Evolutionary conservation across 2,329 filamentous ascomycete species (phyloP), one percentile per base, ranked within the genome.

Genomic region (Nannizzia gypsea): DNA sequence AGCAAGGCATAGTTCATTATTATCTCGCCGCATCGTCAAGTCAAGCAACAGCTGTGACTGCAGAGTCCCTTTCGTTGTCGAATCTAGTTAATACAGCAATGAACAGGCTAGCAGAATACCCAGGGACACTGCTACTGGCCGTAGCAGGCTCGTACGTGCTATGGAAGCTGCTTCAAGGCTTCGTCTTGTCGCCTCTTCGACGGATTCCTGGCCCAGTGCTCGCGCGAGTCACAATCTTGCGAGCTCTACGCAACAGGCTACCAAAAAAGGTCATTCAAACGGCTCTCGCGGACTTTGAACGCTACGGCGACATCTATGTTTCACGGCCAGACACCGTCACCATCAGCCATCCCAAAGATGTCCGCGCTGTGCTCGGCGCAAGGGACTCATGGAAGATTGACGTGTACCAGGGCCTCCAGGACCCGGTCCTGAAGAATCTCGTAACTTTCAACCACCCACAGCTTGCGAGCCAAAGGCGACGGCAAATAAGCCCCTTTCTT

Each of bases 281-380:
- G 15, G 55, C 55, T 9, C 22, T 57, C 20, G 28, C 28, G 5
- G 55, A 57, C 36, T 57, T 34, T 24, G 36, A 20, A 36, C 28
- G 26, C 28, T 57, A 57, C 36, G 55, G 55, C 36, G 55, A 57
- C 55, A 34, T 57, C 17, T 57, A 57, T 20, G 55, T 57, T 6
- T 36, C 55, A 9, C 28, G 36, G 36, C 55, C 55, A 26, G 36
- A 57, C 55, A 57, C 55, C 22, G 36, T 57, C 55, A 34, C 28
- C 55, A 57, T 57, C 55, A 38, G 31, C 36, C 28, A 57, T 22
- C 28, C 36, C 36, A 15, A 15, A 20, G 55, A 57, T 38, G 55
- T 40, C 26, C 55, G 55, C 9, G 36, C 55, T 24, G 26, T 57
- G 20, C 55, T 57, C 31, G 50, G 24, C 15, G 24, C 50, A 26